phyloP scores from a whole-genome alignment of 106 monocot species.

The Acanthochlamys bracteata region DNA sequence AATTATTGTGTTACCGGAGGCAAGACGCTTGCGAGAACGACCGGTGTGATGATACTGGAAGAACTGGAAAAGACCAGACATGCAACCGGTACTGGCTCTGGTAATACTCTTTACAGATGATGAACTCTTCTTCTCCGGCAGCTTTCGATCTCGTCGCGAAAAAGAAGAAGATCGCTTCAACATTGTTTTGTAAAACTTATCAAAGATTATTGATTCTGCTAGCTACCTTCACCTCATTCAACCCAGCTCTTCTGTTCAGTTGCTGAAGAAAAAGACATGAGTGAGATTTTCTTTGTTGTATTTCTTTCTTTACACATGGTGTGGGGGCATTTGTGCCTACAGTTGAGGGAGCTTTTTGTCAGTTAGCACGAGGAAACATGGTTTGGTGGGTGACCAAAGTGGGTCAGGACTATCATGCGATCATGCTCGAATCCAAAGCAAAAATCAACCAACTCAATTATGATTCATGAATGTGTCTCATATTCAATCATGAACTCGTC shows the following conservation, averaged over 20 bases:
- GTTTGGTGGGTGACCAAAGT: not conserved
- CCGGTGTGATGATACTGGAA: conserved; percentile 25
- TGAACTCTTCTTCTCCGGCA: not conserved
- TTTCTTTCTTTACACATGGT: not conserved
- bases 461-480: too few relatives aligned
- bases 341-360: conserved; percentile 9
- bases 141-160: conserved; percentile 8
- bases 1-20: conserved; percentile 14
- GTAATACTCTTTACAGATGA: not conserved
- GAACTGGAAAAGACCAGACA: conserved; percentile 47
- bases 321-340: not conserved
- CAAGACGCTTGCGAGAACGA: conserved; percentile 33
- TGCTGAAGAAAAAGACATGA: not conserved
- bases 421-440: conserved; percentile 4
- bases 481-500: too few relatives aligned
- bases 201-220: not conserved
- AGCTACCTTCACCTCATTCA: not conserved
- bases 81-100: conserved; percentile 35
- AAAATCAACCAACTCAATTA: not conserved
- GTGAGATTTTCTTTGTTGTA: not conserved
- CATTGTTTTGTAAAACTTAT: not conserved
- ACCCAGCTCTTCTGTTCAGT: not conserved
- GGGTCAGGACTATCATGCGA: not conserved
- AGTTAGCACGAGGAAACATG: conserved; percentile 3
- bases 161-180: conserved; percentile 22